These are phyloP conservation scores for Monosporascus sp. DNA, from an alignment of 2,329 filamentous ascomycete species.

Conservation along the genomic window DNA sequence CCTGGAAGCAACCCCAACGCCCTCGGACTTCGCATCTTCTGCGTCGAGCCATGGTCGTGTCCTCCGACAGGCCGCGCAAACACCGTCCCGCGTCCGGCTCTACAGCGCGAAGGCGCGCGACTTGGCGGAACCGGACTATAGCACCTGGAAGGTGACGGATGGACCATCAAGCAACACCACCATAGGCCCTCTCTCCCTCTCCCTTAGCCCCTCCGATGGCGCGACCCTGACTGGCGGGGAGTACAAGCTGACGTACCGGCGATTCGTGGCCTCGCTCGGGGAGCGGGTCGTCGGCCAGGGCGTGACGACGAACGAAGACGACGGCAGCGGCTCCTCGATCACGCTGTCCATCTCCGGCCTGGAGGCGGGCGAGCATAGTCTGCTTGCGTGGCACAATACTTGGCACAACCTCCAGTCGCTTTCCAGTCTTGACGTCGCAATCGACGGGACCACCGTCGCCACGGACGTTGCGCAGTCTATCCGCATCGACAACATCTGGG, in stretches of 20 bases:
- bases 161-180: background rate
- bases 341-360: constrained; percentile 22
- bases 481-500: constrained; percentile 26
- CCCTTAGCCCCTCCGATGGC: background rate
- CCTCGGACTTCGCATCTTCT: background rate
- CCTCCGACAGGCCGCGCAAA: background rate
- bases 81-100: background rate
- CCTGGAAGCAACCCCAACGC: background rate
- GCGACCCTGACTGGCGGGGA: constrained; percentile 17
- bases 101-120: background rate
- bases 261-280: constrained; percentile 20
- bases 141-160: background rate
- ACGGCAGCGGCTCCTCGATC: constrained; percentile 8
- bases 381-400: constrained; percentile 25
- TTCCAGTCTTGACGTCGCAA: constrained; percentile 18
- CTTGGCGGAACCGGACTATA: background rate
- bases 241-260: constrained; percentile 21
- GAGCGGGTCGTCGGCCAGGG: constrained; percentile 24
- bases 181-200: background rate
- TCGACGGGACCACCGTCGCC: constrained; percentile 13
- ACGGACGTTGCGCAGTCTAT: constrained; percentile 15
- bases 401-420: constrained; percentile 20
- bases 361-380: constrained; percentile 19
- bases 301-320: constrained; percentile 18
- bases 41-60: background rate